Percentiles rank a stretch among this genome's conserved stretches.
These are phyloP conservation scores for Carex cristatella DNA, from an alignment of 176 grass and related monocot species.

Conservation along the genomic window DNA sequence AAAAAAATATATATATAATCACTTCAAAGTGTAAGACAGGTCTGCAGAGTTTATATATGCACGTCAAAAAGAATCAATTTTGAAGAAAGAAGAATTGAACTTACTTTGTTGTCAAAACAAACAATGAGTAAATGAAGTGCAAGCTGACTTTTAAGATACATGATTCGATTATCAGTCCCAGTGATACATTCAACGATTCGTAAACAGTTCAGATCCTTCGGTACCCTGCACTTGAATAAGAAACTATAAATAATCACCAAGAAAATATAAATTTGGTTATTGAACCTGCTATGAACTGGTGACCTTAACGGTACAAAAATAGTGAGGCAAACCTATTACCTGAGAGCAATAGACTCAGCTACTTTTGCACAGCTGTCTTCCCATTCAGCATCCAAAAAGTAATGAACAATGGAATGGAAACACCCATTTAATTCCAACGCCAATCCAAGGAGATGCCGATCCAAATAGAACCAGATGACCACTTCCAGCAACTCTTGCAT, in stretches of 20 bases:
- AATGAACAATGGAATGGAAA: constrained; percentile 57
- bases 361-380: constrained; percentile 51
- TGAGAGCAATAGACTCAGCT: constrained; percentile 46
- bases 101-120: constrained; percentile 61
- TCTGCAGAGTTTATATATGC: no score
- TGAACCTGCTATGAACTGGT: not conserved
- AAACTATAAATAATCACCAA: not conserved
- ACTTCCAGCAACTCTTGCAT: constrained; percentile 63
- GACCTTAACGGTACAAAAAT: not conserved
- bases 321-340: constrained; percentile 26
- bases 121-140: constrained; percentile 69
- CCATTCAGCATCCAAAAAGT: constrained; percentile 61
- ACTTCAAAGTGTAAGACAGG: not conserved
- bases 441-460: constrained; percentile 56
- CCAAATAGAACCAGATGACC: constrained; percentile 62
- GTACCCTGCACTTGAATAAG: constrained; percentile 44
- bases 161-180: constrained; percentile 39
- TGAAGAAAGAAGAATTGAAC: constrained; percentile 17
- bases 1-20: not conserved
- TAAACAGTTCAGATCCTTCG: constrained; percentile 73
- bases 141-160: constrained; percentile 64
- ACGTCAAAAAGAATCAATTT: not conserved
- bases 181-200: constrained; percentile 64
- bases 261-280: not conserved
- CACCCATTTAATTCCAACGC: constrained; percentile 50